These are phyloP conservation scores for Camillea tinctor DNA, from an alignment of 2,329 filamentous ascomycete species.

Conservation along the genomic window DNA sequence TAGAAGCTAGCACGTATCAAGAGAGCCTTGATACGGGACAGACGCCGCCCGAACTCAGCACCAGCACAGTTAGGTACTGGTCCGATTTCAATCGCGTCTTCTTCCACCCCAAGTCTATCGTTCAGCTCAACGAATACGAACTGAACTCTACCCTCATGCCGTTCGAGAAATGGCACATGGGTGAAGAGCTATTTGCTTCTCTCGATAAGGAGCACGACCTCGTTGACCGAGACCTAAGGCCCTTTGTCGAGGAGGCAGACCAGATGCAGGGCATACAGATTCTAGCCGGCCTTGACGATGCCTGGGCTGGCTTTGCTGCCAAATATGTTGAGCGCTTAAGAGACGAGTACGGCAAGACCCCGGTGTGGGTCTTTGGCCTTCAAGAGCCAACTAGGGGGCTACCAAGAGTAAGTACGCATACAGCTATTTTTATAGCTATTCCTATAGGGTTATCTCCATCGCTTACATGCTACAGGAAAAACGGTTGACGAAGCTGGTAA, in stretches of 20 bases:
- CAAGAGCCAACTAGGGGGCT: constrained; percentile 59
- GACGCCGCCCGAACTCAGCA: constrained; percentile 61
- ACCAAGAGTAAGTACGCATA: constrained; percentile 51
- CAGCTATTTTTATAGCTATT: constrained; percentile 1
- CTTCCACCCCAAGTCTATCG: constrained; percentile 83
- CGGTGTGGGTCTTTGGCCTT: constrained; percentile 83
- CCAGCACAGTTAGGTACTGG: constrained; percentile 85
- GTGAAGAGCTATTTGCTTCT: constrained; percentile 71
- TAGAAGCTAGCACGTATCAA: constrained; percentile 74
- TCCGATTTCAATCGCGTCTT: constrained; percentile 93
- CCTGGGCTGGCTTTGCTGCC: constrained; percentile 76
- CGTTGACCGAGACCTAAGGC: constrained; percentile 83
- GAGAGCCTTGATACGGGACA: constrained; percentile 72
- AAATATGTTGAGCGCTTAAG: constrained; percentile 73
- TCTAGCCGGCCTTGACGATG: constrained; percentile 70
- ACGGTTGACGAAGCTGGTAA: constrained; percentile 64
- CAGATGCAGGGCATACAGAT: constrained; percentile 85
- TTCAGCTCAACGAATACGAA: constrained; percentile 86
- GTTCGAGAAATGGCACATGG: constrained; percentile 73
- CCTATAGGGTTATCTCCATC: neutral
- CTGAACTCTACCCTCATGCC: constrained; percentile 76
- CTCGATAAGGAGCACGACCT: constrained; percentile 81
- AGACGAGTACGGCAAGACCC: constrained; percentile 88
- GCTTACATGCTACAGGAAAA: constrained; percentile 47
- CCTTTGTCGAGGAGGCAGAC: constrained; percentile 91